A percentile compares a stretch with the other conserved stretches of the same genome.
These are phyloP conservation scores for Malus hybrid DNA, from an alignment of 331 rosid species.

Conservation along the genomic window DNA sequence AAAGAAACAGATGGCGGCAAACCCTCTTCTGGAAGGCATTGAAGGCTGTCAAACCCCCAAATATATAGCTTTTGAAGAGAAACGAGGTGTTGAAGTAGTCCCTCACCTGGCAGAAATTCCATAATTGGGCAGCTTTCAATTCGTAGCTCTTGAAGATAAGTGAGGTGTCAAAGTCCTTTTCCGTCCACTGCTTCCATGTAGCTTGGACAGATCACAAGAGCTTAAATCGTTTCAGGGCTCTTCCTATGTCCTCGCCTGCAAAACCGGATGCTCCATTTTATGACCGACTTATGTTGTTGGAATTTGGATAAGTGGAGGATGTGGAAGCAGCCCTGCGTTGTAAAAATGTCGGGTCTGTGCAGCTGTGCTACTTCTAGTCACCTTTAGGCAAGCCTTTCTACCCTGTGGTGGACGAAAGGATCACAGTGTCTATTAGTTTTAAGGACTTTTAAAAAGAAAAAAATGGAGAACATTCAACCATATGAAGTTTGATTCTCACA, in stretches of 20 bases:
- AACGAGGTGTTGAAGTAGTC: too few species aligned
- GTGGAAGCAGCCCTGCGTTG: constrained; percentile 60
- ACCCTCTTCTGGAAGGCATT: too few species aligned
- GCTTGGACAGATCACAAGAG: not conserved
- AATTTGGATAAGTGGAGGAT: constrained; percentile 46
- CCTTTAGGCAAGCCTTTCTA: constrained; percentile 85
- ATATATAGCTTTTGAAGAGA: too few species aligned
- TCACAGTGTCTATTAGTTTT: not conserved
- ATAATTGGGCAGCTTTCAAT: too few species aligned
- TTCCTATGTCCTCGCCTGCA: constrained; percentile 57
- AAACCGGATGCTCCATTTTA: constrained; percentile 60
- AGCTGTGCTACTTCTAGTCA: constrained; percentile 82
- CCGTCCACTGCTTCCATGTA: not conserved
- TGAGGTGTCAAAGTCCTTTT: too few species aligned
- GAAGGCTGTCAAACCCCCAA: too few species aligned
- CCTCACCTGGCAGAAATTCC: too few species aligned
- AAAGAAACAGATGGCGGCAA: too few species aligned
- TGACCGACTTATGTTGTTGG: constrained; percentile 43
- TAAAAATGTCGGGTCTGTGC: constrained; percentile 51
- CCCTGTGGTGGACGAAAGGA: constrained; percentile 49
- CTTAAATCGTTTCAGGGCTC: constrained; percentile 35
- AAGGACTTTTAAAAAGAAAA: not conserved
- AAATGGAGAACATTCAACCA: not conserved
- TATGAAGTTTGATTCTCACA: not conserved
- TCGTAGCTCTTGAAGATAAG: too few species aligned